Evolutionary conservation across 2,329 filamentous ascomycete genomes (phyloP).

Genomic region (Chrysoporthe puriensis): DNA sequence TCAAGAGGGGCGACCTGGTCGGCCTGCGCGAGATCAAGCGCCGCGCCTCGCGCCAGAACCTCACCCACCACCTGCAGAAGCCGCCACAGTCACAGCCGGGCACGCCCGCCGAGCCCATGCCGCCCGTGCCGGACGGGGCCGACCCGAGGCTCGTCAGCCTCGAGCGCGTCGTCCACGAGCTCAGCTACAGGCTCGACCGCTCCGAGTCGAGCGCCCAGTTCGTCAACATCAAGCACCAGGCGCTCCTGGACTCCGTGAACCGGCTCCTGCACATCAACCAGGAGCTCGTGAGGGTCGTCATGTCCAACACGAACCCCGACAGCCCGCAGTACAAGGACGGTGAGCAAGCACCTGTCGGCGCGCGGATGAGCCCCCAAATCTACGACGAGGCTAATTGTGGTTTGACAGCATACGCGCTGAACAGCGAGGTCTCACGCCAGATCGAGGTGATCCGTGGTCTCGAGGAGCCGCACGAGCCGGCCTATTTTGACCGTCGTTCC

Average conservation of each 20-base stretch:
- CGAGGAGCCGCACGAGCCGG: constrained; percentile 69
- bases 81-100: constrained; percentile 76
- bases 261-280: constrained; percentile 77
- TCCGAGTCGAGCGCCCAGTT: constrained; percentile 83
- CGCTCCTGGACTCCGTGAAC: constrained; percentile 78
- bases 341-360: constrained; percentile 57
- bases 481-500: constrained; percentile 65
- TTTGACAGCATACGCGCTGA: constrained; percentile 56
- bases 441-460: constrained; percentile 58
- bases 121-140: constrained; percentile 69
- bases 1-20: constrained; percentile 91
- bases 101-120: constrained; percentile 80
- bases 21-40: constrained; percentile 95
- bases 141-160: constrained; percentile 76
- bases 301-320: constrained; percentile 74
- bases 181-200: constrained; percentile 74
- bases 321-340: constrained; percentile 80
- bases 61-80: constrained; percentile 91
- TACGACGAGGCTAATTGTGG: constrained; percentile 33
- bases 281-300: constrained; percentile 76
- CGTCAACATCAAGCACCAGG: constrained; percentile 79
- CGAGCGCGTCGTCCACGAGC: constrained; percentile 82
- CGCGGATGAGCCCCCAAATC: constrained; percentile 25
- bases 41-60: constrained; percentile 85
- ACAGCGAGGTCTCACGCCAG: constrained; percentile 65